Evolutionary conservation across 1,139 yeast genomes (phyloP), one percentile per base, ranked within the genome.

Genomic region (Entelexis sorbosivorans): DNA sequence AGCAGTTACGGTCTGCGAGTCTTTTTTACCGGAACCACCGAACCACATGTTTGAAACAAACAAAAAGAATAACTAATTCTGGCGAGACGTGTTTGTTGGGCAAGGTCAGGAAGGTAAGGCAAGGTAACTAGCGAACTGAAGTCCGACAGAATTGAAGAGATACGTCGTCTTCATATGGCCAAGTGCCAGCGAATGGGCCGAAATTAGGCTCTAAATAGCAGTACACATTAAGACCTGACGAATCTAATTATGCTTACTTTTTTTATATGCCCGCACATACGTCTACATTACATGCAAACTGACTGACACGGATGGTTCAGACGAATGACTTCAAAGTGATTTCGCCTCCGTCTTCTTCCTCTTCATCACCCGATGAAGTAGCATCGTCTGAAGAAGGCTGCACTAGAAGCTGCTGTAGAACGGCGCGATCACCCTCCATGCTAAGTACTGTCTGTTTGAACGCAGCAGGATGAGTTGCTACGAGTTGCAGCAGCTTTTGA

Each of bases 381-480:
- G 17, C n/a, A 3, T 24, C n/a, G 3, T 31, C 33, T 11, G 33
- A 42, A 1, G 52, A 40, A 7, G 20, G 35, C 16, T 50, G 50
- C 19, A 56, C 52, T 20, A 58, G 45, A 14, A 59, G 50, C 36
- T 38, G 28, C 51, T 57, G 60, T 3, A 58, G 50, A 6, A 38
- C 10, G 2, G 17, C 34, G 11, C 54, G 51, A 29, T 59, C 61
- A 1, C 22, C 42, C 3, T 53, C 52, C 48, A 67, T 53, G 1
- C 49, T 49, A 44, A 61, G 63, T 9, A 82, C 73, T 5, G 75
- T 76, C 0, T 56, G 53, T 59, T 82, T 82, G 68, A 86, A 85
- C 13, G 32, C 31, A 6, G 73, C 65, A 2, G 66, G 68, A 0
- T 82, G 72, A 55, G 50, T 28, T 1, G 52, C 34, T 14, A 55